Evolutionary conservation across 2,329 filamentous ascomycete genomes (phyloP).

Genomic region (Mycogone perniciosa): DNA sequence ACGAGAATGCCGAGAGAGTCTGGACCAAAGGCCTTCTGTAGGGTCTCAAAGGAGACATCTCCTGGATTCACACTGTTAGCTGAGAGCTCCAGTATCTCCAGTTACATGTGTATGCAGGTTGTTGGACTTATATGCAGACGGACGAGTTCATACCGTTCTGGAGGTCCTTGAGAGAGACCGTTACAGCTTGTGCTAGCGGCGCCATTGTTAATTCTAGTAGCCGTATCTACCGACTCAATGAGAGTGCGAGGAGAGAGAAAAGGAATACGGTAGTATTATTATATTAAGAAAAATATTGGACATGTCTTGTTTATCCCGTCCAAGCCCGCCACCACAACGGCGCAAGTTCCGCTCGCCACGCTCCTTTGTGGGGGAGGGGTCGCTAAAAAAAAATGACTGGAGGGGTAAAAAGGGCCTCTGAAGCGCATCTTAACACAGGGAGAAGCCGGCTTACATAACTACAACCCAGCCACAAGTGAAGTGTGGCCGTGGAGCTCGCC

Average conservation of each 20-base stretch:
- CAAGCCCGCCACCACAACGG: conserved; percentile 1
- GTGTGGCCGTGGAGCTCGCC: conserved; percentile 27
- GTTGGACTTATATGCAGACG: neutral
- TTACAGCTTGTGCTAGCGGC: conserved; percentile 48
- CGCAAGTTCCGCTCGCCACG: conserved; percentile 2
- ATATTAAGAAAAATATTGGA: neutral
- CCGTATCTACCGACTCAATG: conserved; percentile 5
- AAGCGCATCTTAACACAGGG: neutral
- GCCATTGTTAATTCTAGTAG: conserved; percentile 30
- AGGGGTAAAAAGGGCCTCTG: neutral
- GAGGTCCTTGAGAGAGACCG: conserved; percentile 56
- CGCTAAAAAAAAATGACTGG: neutral
- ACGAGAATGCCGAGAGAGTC: conserved; percentile 86
- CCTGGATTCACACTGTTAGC: conserved; percentile 35
- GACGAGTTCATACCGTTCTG: conserved; percentile 42
- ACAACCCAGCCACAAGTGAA: conserved; percentile 13
- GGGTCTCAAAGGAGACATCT: conserved; percentile 58
- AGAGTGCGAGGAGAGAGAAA: neutral
- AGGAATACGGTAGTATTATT: neutral
- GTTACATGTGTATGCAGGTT: neutral
- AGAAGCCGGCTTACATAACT: conserved; percentile 17
- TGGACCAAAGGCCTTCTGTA: conserved; percentile 81
- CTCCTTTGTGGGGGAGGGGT: conserved; percentile 3
- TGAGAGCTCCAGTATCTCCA: neutral
- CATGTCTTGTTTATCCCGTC: neutral